Conservation (phyloP, 768 basidiomycete species). For the Termitomyces sp. region DNA sequence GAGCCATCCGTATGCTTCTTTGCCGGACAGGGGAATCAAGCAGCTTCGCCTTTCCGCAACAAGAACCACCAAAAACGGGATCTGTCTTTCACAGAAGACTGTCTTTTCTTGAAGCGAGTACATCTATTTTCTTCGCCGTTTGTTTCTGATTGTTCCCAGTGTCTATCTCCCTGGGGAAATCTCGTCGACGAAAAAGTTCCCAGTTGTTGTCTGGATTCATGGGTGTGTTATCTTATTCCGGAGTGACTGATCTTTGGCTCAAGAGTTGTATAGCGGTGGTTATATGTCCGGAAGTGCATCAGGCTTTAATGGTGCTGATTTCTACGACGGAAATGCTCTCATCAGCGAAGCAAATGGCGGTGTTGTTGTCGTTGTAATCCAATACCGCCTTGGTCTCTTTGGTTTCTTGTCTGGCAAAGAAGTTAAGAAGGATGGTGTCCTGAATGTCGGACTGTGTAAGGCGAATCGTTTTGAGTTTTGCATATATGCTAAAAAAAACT, state of each 20-base stretch:
- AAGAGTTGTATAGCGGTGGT: conserved; percentile 25
- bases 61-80: conserved; percentile 9
- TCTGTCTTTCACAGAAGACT: conserved; percentile 33
- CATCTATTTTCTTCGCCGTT: neutral
- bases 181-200: conserved; percentile 27
- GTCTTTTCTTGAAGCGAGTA: conserved; percentile 37
- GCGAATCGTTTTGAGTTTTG: neutral
- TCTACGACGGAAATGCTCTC: conserved; percentile 28
- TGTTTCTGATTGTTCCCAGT: conserved; percentile 19
- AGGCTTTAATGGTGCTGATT: conserved; percentile 23
- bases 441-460: conserved; percentile 51
- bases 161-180: conserved; percentile 35
- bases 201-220: conserved; percentile 45
- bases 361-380: conserved; percentile 37
- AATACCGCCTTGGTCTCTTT: conserved; percentile 44
- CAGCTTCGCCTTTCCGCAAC: conserved; percentile 32
- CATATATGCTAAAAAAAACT: conserved; percentile 21
- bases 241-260: neutral
- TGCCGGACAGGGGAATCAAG: conserved; percentile 24
- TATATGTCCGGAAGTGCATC: conserved; percentile 31
- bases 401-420: conserved; percentile 46
- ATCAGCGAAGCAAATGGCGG: conserved; percentile 32
- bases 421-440: conserved; percentile 39
- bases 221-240: conserved; percentile 26
- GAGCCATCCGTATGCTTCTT: conserved; percentile 37